phyloP scores from a whole-genome alignment of 225 moss, liverwort and hornwort species.

The Bryoerythrophyllum caledonicum region DNA sequence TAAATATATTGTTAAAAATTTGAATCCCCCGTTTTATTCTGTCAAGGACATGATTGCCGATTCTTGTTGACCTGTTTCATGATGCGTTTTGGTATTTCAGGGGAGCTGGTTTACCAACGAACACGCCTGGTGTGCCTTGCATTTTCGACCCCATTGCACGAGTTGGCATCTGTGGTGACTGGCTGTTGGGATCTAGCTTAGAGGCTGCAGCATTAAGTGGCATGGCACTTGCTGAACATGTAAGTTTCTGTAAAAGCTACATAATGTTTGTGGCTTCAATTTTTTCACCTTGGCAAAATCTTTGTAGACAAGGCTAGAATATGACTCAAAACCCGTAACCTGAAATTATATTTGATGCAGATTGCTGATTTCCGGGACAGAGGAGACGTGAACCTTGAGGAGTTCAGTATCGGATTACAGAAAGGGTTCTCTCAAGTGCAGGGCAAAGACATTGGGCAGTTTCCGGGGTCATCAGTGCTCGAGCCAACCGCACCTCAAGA shows the following conservation, averaged over 20 bases:
- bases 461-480: conserved; percentile 44
- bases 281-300: too few species aligned
- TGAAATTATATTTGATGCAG: conserved; percentile 29
- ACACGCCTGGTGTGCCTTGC: conserved; percentile 83
- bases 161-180: conserved; percentile 96
- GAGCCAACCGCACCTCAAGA: conserved; percentile 30
- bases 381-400: conserved; percentile 57
- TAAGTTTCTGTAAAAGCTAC: conserved; percentile 27
- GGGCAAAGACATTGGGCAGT: conserved; percentile 70
- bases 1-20: not conserved
- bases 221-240: conserved; percentile 89
- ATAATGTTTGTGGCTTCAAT: not conserved
- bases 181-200: conserved; percentile 92
- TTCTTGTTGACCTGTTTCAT: not conserved
- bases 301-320: too few species aligned
- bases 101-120: conserved; percentile 91
- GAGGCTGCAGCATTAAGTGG: conserved; percentile 96
- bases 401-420: conserved; percentile 61
- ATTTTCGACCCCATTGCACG: conserved; percentile 86
- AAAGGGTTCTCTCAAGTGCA: conserved; percentile 52
- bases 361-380: conserved; percentile 64
- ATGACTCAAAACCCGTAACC: not conserved
- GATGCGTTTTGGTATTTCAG: conserved; percentile 31
- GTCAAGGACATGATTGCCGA: conserved; percentile 5
- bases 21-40: not conserved